A percentile compares a stretch with the other conserved stretches of the same genome.
phyloP scores from a whole-genome alignment of 352 stramenopile genomes.

The Globisporangium emineosum region DNA sequence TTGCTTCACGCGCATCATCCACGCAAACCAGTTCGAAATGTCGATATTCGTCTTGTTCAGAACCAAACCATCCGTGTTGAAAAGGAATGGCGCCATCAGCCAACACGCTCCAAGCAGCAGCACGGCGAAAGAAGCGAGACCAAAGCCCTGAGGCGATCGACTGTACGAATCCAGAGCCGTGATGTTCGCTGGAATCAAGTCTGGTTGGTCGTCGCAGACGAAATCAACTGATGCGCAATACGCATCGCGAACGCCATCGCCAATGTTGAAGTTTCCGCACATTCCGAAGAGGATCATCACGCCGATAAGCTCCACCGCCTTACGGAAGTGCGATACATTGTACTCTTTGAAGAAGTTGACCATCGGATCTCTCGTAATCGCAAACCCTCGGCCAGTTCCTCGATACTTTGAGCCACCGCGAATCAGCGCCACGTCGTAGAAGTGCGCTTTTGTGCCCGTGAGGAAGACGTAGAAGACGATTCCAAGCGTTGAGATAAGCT shows the following conservation, averaged over 20 bases:
- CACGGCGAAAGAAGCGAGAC: conserved; percentile 79
- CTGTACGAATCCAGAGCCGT: conserved; percentile 57
- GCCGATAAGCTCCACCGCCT: conserved; percentile 82
- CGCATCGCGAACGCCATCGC: conserved; percentile 30
- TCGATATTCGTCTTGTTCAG: conserved; percentile 82
- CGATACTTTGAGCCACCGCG: conserved; percentile 85
- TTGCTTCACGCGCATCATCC: conserved; percentile 77
- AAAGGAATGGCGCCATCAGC: conserved; percentile 82
- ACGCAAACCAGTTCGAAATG: conserved; percentile 78
- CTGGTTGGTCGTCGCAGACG: conserved; percentile 45
- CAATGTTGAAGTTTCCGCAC: conserved; percentile 78
- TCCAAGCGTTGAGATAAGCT: conserved; percentile 73
- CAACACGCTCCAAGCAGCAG: conserved; percentile 78
- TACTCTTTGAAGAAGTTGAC: conserved; percentile 90
- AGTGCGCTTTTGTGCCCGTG: conserved; percentile 85
- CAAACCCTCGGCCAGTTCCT: conserved; percentile 82
- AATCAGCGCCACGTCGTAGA: conserved; percentile 82
- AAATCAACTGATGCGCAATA: conserved; percentile 43
- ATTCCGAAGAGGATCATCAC: conserved; percentile 83
- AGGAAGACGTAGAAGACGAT: conserved; percentile 89
- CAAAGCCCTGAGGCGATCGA: conserved; percentile 67
- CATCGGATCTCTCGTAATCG: conserved; percentile 83
- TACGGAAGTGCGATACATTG: conserved; percentile 84
- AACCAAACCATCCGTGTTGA: conserved; percentile 88
- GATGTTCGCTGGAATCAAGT: conserved; percentile 64